Evolutionary conservation across 495 filamentous ascomycete species (phyloP).

Genomic region (Aspergillus leporis): DNA sequence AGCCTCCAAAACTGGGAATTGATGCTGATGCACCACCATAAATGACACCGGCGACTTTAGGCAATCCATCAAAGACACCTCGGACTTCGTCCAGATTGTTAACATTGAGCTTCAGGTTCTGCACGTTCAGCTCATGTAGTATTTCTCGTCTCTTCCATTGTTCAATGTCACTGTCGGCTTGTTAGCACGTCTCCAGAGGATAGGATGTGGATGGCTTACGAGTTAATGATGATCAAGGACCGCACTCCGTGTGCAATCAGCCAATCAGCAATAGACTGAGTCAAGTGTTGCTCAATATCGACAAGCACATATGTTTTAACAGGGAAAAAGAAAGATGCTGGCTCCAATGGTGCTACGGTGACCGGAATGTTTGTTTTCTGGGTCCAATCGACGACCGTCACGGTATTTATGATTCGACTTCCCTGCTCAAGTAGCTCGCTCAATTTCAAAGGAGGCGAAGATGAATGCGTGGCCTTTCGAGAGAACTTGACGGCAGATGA

Average conservation of each 20-base stretch:
- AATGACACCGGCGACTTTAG: constrained; percentile 1
- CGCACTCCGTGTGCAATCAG: background rate
- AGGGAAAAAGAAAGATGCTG: background rate
- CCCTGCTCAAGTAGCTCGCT: background rate
- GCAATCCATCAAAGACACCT: background rate
- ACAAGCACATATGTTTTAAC: constrained; percentile 1
- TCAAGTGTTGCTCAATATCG: background rate
- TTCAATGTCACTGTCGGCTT: background rate
- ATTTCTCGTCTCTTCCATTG: background rate
- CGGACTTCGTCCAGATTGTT: background rate
- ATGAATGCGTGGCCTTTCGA: background rate
- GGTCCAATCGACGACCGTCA: background rate
- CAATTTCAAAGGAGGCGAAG: background rate
- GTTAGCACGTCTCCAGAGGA: background rate
- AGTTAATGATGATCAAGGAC: constrained; percentile 2
- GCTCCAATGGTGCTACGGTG: background rate
- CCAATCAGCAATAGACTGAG: background rate
- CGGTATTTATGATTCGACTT: background rate
- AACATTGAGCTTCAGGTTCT: background rate
- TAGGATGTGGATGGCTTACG: background rate
- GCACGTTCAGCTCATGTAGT: background rate
- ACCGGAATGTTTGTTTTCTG: background rate
- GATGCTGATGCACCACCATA: background rate
- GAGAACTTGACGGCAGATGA: background rate
- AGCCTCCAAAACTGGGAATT: background rate